Evolutionary conservation across 441 rosid genomes (phyloP), one percentile per base, ranked within the genome.

Genomic region (Eutrema salsugineum): DNA sequence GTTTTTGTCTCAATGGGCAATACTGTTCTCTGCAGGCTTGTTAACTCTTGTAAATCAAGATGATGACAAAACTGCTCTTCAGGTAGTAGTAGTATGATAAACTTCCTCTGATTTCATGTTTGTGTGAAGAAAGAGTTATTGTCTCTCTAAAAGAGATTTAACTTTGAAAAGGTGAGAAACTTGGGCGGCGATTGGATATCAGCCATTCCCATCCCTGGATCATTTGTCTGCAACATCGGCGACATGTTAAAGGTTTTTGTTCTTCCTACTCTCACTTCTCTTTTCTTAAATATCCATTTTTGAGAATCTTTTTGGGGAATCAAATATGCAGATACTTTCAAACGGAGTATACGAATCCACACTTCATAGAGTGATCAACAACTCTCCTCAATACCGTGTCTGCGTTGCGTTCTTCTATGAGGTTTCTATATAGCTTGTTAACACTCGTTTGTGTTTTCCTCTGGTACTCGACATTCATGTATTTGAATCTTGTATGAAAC

Each of bases 41-140:
- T 65, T 94, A 69, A 89, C 95, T n/a, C 78, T 94, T 81, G 96
- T 94, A 17, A 94, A 94, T 80, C 98, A 94, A 84, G 97, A 94
- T 75, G 94, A 91, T 73, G 82, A 75, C 68, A 87, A 87, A 66
- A 89, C 91, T 42, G 96, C 97, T 49, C 98, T 91, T 61, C 91
- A 89, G 96, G 98, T 89, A 68, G 5, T 33, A n/a, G 4, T n/a
- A 7, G 39, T 6, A 0, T 48, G 49, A 15, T 28, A 20, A 20
- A 0, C 5, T 16, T 28, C 32, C n/a, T 71, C 2, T 33, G 1
- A 1, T 14, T n/a, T 11, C 1, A 53, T 49, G 57, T 30, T 33
- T 38, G 5, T 22, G 59, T 40, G 33, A 24, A 48, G 22, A 19
- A 14, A 56, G 4, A 47, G 17, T 0, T 61, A 1, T 20, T 44